phyloP scores from a whole-genome alignment of 176 grass and related monocot species.

The Aegilops sharonensis region DNA sequence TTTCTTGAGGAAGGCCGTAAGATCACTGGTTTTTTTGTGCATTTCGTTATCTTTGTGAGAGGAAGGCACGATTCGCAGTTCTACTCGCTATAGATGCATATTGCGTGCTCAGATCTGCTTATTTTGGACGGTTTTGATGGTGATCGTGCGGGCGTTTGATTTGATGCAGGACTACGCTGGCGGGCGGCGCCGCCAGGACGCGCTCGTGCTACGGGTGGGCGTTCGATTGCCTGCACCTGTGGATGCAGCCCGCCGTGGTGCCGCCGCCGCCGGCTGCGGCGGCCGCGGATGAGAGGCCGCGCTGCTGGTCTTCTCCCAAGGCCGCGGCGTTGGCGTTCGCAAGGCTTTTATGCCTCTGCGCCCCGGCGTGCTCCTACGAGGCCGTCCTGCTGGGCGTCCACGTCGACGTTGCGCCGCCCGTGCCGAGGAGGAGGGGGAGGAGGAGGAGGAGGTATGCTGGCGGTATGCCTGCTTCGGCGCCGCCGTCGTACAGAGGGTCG shows the following conservation, averaged over 20 bases:
- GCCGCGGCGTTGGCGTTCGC: conserved; percentile 38
- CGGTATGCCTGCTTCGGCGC: not conserved
- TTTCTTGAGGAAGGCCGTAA: not conserved
- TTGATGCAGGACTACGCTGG: conserved; percentile 16
- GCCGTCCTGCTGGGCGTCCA: conserved; percentile 35
- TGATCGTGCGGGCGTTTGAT: not conserved
- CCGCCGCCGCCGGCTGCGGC: not conserved
- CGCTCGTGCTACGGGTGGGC: conserved; percentile 35
- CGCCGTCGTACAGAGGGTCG: conserved; percentile 25
- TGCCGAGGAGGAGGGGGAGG: not conserved
- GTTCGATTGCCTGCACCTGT: conserved; percentile 19
- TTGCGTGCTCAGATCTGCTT: not conserved
- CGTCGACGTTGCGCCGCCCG: not conserved
- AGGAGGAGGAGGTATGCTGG: not conserved
- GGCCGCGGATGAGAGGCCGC: not conserved
- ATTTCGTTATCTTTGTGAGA: not conserved
- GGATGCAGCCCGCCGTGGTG: conserved; percentile 9
- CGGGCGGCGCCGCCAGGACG: not conserved
- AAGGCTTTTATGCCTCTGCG: conserved; percentile 41
- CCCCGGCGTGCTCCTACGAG: conserved; percentile 49
- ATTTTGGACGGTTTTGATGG: not conserved
- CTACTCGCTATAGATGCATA: not conserved
- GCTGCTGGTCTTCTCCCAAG: conserved; percentile 44
- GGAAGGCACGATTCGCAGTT: not conserved
- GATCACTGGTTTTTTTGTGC: not conserved